Evolutionary conservation across 768 basidiomycete species (phyloP).

Genomic region (Rhizopogon vesiculosus): DNA sequence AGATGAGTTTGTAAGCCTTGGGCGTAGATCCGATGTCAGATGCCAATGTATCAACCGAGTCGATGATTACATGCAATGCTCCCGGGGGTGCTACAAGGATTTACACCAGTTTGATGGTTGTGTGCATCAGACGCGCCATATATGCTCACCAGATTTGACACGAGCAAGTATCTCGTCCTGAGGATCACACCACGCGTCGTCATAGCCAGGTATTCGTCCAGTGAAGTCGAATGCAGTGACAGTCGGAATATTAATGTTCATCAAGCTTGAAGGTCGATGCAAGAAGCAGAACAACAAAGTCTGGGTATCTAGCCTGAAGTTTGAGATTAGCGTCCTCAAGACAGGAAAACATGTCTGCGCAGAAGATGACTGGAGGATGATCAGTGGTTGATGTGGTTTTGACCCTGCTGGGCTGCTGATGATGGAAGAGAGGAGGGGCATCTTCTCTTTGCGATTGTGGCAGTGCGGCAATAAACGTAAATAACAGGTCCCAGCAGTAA

Average conservation of each 20-base stretch:
- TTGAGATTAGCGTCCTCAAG: conserved; percentile 41
- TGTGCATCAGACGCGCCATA: conserved; percentile 19
- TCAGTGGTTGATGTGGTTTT: conserved; percentile 35
- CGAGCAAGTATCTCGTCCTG: conserved; percentile 35
- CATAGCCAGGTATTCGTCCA: conserved; percentile 49
- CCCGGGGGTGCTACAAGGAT: conserved; percentile 32
- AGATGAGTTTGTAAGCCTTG: conserved; percentile 49
- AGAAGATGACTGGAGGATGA: conserved; percentile 56
- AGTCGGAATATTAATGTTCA: conserved; percentile 25
- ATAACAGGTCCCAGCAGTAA: neutral
- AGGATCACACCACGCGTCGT: conserved; percentile 27
- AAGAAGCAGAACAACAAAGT: conserved; percentile 55
- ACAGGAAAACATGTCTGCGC: conserved; percentile 56
- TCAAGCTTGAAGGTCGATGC: conserved; percentile 44
- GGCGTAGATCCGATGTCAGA: conserved; percentile 54
- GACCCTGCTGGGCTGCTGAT: conserved; percentile 16
- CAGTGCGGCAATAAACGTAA: too few relatives aligned
- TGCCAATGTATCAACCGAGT: conserved; percentile 65
- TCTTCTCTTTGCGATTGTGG: conserved; percentile 6
- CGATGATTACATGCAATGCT: conserved; percentile 61
- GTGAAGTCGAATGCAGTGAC: conserved; percentile 48
- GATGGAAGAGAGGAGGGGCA: conserved; percentile 25
- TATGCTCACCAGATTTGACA: conserved; percentile 33
- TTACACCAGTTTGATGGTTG: neutral
- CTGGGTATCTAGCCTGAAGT: conserved; percentile 11